A percentile compares a stretch with the other conserved stretches of the same genome.
These are phyloP conservation scores for Trichoderma sp. DNA, from an alignment of 2,329 filamentous ascomycete species.

Conservation along the genomic window DNA sequence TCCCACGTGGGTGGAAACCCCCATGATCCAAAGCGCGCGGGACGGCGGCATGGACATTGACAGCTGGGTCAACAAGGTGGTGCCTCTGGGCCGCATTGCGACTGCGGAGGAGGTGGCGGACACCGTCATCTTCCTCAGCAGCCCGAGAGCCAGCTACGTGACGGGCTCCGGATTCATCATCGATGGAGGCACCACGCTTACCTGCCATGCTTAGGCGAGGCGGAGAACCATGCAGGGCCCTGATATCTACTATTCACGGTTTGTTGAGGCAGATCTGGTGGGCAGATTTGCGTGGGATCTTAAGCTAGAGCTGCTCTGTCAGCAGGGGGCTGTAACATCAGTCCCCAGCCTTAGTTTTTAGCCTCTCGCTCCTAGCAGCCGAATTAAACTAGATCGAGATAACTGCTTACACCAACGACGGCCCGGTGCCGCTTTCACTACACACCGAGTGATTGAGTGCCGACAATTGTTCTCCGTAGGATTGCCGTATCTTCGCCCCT, in stretches of 20 bases:
- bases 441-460: not conserved
- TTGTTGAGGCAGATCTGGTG: not conserved
- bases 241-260: not conserved
- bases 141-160: constrained; percentile 26
- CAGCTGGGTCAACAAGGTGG: constrained; percentile 9
- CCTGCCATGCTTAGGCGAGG: constrained; percentile 6
- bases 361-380: not conserved
- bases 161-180: constrained; percentile 22
- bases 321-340: not conserved
- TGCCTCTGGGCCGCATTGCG: constrained; percentile 57
- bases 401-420: not conserved
- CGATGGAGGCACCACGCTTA: constrained; percentile 25
- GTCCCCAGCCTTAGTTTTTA: constrained; percentile 1
- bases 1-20: constrained; percentile 29
- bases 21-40: constrained; percentile 21
- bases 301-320: not conserved
- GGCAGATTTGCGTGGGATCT: not conserved
- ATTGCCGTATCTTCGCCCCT: not conserved
- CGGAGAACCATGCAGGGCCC: not conserved
- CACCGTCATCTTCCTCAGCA: constrained; percentile 65
- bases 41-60: constrained; percentile 18
- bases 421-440: constrained; percentile 1
- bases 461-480: not conserved
- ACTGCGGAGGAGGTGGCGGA: constrained; percentile 67
- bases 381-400: not conserved